Base-by-base conservation (phyloP, 2,329 filamentous ascomycete genomes). In the Sclerotinia subarctica region DNA sequence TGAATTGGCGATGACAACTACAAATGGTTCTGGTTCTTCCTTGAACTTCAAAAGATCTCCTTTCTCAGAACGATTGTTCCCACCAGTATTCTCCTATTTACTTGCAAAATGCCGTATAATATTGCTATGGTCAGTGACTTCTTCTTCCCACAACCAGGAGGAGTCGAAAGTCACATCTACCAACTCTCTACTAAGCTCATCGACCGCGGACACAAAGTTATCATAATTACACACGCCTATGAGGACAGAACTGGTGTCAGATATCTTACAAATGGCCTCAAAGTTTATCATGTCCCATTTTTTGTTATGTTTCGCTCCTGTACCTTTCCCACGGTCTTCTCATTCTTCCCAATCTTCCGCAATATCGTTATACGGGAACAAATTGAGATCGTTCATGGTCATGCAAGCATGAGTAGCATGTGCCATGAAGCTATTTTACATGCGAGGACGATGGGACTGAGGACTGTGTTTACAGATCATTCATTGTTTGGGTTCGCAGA, bases 321-420 rank as follows among this genome's bases (percentile, higher is more conserved):
- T 5, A 96, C 93, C 17, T 94, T 99, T 76, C 95, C 95, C 0
- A 98, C 96, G 6, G 93, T 99, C 76, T 98, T 98, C 82, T 97
- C 94, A 42, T 97, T 97, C 82, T 99, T 99, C 75, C 95, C 96
- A 13, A 88, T 97, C n/a, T 94, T 99, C 76, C 89, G 95, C 68
- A 96, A 98, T 74, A 98, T 99, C 74, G 87, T 97, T 70, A 91
- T 99, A 70, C 89, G 95, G 57, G 95, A 99, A 80, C 87, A 90
- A 70, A 97, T 99, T 73, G 91, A 98, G 78, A 99, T 99, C 74
- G 94, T 99, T 0, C 95, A 99, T 78, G 95, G 94, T n/a, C 95
- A 99, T 82, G 94, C 87, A 44, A 97, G 93, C 77, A 83, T 99
- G 70, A 97, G 93, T 79, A 96, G 89, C 77, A 84, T 99, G 63